Evolutionary conservation across 306 rosid genomes (phyloP).

Genomic region (Quercus variabilis): DNA sequence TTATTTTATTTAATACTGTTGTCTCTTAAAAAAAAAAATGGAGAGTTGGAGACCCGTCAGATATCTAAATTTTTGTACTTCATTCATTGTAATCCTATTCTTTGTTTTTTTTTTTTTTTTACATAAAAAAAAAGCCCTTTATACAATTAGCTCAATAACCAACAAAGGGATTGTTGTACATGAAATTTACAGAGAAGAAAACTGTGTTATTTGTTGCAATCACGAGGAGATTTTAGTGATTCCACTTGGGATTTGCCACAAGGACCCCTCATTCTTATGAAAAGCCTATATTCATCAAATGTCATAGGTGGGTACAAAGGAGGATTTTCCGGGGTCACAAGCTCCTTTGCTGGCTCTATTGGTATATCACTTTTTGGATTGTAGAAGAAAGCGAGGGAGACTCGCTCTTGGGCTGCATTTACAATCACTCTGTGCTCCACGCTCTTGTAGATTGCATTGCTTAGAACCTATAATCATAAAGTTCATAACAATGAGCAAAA

Average conservation of each 20-base stretch:
- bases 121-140: background rate
- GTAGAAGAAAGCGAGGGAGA: constrained; percentile 90
- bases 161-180: background rate
- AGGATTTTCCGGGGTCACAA: constrained; percentile 49
- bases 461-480: constrained; percentile 48
- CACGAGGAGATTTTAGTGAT: constrained; percentile 42
- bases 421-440: constrained; percentile 94
- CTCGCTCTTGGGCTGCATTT: constrained; percentile 63
- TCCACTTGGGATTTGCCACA: constrained; percentile 84
- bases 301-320: constrained; percentile 69
- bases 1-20: too few relatives aligned
- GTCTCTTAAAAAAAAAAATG: background rate
- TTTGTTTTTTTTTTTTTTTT: background rate
- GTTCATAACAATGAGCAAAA: background rate
- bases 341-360: constrained; percentile 59
- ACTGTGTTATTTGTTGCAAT: constrained; percentile 6
- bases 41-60: background rate
- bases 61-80: background rate
- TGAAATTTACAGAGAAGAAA: constrained; percentile 10
- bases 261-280: constrained; percentile 75
- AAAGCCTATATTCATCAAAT: constrained; percentile 78
- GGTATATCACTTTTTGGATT: constrained; percentile 86
- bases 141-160: constrained; percentile 1
- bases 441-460: constrained; percentile 80
- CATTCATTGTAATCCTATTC: background rate